Conservation (phyloP, 805 yeast genomes). For the Zygosaccharomyces bailii region DNA sequence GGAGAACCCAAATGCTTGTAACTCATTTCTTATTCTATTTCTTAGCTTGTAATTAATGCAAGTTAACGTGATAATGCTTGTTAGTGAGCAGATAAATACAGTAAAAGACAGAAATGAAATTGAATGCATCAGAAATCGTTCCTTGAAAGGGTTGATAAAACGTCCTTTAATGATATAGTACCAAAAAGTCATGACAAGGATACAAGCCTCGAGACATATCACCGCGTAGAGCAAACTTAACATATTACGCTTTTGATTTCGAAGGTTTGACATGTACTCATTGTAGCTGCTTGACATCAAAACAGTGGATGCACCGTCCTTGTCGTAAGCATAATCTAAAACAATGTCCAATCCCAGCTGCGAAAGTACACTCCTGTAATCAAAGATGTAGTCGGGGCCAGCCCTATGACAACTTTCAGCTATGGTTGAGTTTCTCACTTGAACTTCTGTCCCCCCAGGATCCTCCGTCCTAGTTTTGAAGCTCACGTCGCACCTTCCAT, state of each 20-base stretch:
- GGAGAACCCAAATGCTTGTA: slow-evolving; percentile 29
- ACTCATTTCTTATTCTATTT: slow-evolving; percentile 23
- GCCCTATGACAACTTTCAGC: slow-evolving; percentile 15
- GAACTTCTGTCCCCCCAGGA: slow-evolving; percentile 8
- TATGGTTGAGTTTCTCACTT: slow-evolving; percentile 18
- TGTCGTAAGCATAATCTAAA: slow-evolving; percentile 30
- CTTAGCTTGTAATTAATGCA: slow-evolving; percentile 22
- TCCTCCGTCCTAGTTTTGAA: slow-evolving; percentile 13
- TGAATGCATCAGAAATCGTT: slow-evolving; percentile 23
- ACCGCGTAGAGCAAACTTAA: slow-evolving; percentile 20
- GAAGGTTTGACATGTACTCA: slow-evolving; percentile 14
- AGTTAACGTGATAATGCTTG: slow-evolving; percentile 18
- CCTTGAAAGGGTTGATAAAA: slow-evolving; percentile 21
- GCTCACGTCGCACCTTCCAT: slow-evolving; percentile 27
- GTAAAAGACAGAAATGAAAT: slow-evolving; percentile 26
- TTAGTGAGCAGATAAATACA: slow-evolving; percentile 23
- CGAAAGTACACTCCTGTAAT: slow-evolving; percentile 28
- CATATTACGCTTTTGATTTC: slow-evolving; percentile 19
- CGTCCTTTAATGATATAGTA: slow-evolving; percentile 30
- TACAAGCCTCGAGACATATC: slow-evolving; percentile 13
- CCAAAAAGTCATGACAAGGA: slow-evolving; percentile 21
- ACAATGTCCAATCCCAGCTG: slow-evolving; percentile 30
- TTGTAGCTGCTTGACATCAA: slow-evolving; percentile 13
- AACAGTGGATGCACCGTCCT: slow-evolving; percentile 3
- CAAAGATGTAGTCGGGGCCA: slow-evolving; percentile 26